These are phyloP conservation scores for Epichloe uncinata DNA, from an alignment of 2,329 filamentous ascomycete species.

Conservation along the genomic window DNA sequence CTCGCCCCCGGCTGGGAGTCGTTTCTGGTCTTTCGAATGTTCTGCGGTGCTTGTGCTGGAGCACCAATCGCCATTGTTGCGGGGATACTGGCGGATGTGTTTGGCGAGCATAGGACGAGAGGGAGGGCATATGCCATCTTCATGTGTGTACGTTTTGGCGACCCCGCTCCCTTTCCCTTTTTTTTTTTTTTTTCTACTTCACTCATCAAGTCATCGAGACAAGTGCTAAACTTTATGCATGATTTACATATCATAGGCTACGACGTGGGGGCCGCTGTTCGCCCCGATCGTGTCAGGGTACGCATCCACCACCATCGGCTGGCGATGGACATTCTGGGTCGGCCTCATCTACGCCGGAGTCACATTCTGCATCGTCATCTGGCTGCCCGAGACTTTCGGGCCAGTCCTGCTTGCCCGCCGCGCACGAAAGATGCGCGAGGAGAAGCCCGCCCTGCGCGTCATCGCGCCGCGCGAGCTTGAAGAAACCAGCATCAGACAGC, in stretches of 20 bases:
- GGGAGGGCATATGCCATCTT: conserved; percentile 50
- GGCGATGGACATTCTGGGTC: conserved; percentile 62
- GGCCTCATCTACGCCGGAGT: conserved; percentile 53
- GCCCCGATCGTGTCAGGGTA: conserved; percentile 54
- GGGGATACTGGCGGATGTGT: conserved; percentile 52
- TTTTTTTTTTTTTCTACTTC: no score
- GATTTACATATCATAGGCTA: conserved; percentile 27
- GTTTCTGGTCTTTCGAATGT: conserved; percentile 41
- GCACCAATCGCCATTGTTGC: conserved; percentile 45
- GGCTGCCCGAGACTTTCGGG: conserved; percentile 52
- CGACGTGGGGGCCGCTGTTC: conserved; percentile 50
- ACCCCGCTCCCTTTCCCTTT: no score
- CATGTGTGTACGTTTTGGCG: conserved; percentile 35
- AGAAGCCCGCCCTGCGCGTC: conserved; percentile 35
- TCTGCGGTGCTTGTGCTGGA: conserved; percentile 36
- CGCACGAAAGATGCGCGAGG: conserved; percentile 43
- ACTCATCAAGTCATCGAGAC: no score
- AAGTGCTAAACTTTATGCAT: no score
- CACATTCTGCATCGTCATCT: conserved; percentile 43
- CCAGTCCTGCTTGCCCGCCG: conserved; percentile 45
- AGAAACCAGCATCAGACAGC: conserved; percentile 39
- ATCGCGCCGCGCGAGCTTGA: conserved; percentile 53
- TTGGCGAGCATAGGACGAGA: conserved; percentile 32
- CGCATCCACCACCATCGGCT: conserved; percentile 42
- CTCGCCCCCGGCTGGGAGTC: conserved; percentile 34